These are phyloP conservation scores for Talaromyces sp. DNA, from an alignment of 2,329 filamentous ascomycete genomes.

Conservation along the genomic window DNA sequence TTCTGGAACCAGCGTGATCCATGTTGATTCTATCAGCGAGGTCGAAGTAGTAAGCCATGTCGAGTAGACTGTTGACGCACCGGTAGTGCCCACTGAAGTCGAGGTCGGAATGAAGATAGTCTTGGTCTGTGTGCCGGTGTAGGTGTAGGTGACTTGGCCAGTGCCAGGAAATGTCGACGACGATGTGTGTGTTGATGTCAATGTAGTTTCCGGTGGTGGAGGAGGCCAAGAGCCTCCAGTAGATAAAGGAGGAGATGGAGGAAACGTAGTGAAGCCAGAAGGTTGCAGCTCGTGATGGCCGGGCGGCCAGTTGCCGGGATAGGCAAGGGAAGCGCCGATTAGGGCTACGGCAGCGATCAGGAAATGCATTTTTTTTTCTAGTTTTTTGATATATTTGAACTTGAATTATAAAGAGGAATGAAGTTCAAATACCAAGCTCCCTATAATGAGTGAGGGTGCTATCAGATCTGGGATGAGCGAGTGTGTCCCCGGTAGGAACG, in stretches of 20 bases:
- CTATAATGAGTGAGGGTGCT: neutral
- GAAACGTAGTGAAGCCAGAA: neutral
- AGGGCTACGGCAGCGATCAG: slow-evolving; percentile 2
- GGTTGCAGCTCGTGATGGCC: neutral
- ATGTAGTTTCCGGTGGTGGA: neutral
- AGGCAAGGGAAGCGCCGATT: slow-evolving; percentile 8
- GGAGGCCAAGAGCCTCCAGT: neutral
- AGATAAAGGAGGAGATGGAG: neutral
- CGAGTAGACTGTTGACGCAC: slow-evolving; percentile 6
- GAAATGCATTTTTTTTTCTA: slow-evolving; percentile 4
- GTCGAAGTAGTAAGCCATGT: slow-evolving; percentile 8
- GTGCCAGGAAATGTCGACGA: neutral
- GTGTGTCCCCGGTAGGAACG: neutral
- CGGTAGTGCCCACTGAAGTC: slow-evolving; percentile 3
- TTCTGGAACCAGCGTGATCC: neutral
- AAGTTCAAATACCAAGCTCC: neutral
- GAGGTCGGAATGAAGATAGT: slow-evolving; percentile 8
- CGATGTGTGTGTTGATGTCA: neutral
- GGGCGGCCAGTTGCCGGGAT: slow-evolving; percentile 6
- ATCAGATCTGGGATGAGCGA: neutral
- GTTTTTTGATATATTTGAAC: neutral
- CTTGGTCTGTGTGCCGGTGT: slow-evolving; percentile 1
- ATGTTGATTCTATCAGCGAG: neutral
- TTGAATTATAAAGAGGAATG: neutral
- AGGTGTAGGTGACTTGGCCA: neutral